These are phyloP conservation scores for Clarireedia homoeocarpa DNA, from an alignment of 2,329 filamentous ascomycete genomes.

Conservation along the genomic window DNA sequence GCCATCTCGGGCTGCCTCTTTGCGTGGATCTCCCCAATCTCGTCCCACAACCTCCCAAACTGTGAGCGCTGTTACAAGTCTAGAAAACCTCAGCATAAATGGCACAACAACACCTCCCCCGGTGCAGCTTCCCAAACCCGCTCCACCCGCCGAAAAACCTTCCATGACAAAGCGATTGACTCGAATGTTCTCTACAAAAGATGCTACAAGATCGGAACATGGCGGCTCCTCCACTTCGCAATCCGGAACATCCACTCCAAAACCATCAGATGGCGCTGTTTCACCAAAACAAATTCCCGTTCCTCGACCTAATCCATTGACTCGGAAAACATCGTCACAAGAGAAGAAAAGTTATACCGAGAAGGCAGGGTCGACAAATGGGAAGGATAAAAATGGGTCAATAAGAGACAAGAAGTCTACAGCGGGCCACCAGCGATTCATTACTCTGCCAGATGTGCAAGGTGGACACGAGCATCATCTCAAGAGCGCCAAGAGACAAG, in stretches of 20 bases:
- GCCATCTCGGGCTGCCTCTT: constrained; percentile 22
- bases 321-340: constrained; percentile 38
- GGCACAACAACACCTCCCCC: constrained; percentile 26
- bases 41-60: constrained; percentile 17
- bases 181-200: constrained; percentile 57
- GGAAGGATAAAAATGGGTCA: constrained; percentile 12
- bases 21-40: constrained; percentile 20
- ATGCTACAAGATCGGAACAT: constrained; percentile 30
- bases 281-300: constrained; percentile 20
- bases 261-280: constrained; percentile 14
- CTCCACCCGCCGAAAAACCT: constrained; percentile 38
- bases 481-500: constrained; percentile 83
- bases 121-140: constrained; percentile 20
- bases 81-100: constrained; percentile 24
- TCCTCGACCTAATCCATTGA: constrained; percentile 32
- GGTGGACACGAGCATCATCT: constrained; percentile 82
- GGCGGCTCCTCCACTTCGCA: constrained; percentile 16
- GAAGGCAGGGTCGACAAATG: constrained; percentile 14
- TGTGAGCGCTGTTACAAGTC: constrained; percentile 21
- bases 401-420: constrained; percentile 26
- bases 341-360: constrained; percentile 33
- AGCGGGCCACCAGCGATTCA: constrained; percentile 39
- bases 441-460: constrained; percentile 41
- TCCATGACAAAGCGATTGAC: constrained; percentile 58
- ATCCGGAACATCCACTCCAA: constrained; percentile 30